Conservation (phyloP, 139 green algal genomes). For the Chlamydomonas schloesseri region DNA sequence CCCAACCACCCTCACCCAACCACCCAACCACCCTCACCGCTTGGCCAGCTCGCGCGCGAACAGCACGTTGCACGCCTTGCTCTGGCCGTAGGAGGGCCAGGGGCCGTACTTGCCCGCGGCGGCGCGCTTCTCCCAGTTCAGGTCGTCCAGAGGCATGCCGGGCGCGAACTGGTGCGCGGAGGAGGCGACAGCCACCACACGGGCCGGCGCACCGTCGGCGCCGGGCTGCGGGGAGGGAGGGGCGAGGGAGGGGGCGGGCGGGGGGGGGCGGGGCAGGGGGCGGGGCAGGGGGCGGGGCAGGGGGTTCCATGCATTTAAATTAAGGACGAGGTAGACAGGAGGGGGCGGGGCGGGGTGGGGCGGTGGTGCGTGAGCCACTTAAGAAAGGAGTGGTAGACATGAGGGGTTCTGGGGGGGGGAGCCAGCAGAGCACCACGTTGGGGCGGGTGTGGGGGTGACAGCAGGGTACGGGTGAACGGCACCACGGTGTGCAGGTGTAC, state of each 20-base stretch:
- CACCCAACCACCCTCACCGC: not conserved
- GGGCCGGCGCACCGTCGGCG: slow-evolving; percentile 2
- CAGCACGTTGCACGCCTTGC: slow-evolving; percentile 75
- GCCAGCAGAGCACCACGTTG: too few species aligned
- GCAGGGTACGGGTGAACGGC: too few species aligned
- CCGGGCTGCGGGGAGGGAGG: not conserved
- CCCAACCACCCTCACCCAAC: too few species aligned
- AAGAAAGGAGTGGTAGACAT: too few species aligned
- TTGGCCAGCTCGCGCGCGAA: slow-evolving; percentile 56
- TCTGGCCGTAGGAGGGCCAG: slow-evolving; percentile 60
- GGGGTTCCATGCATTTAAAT: too few species aligned
- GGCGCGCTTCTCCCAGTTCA: slow-evolving; percentile 16
- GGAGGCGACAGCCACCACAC: slow-evolving; percentile 25
- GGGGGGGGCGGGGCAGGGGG: not conserved
- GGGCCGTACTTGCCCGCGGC: slow-evolving; percentile 44
- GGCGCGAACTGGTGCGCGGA: slow-evolving; percentile 31
- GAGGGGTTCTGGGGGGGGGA: too few species aligned
- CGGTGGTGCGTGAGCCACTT: too few species aligned
- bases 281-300: not conserved
- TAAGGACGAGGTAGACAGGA: too few species aligned
- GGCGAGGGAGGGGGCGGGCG: not conserved
- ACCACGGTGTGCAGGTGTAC: too few species aligned
- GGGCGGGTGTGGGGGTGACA: too few species aligned
- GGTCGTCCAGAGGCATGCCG: not conserved
- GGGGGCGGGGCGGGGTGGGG: too few species aligned